Conservation (phyloP, 495 filamentous ascomycete genomes). For the Ascodesmis nigricans region DNA sequence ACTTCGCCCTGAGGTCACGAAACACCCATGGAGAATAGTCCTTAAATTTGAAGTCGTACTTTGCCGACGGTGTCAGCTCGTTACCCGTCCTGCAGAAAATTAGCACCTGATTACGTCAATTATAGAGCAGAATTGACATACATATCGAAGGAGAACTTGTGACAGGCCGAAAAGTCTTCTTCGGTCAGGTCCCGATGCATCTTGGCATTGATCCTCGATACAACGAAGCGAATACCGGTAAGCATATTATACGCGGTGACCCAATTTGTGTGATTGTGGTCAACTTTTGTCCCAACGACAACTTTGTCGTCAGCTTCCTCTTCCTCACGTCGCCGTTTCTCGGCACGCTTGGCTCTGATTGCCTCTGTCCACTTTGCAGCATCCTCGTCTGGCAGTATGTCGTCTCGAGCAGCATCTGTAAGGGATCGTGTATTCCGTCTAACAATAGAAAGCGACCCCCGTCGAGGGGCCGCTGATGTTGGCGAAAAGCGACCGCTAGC, state of each 20-base stretch:
- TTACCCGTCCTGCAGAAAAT: conserved; percentile 50
- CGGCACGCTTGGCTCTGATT: conserved; percentile 72
- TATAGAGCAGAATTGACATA: conserved; percentile 25
- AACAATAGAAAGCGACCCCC: conserved; percentile 62
- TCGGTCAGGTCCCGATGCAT: conserved; percentile 71
- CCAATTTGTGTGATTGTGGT: conserved; percentile 94
- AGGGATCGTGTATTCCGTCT: conserved; percentile 64
- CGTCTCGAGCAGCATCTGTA: conserved; percentile 62
- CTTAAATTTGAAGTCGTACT: conserved; percentile 99
- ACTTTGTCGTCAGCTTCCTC: conserved; percentile 84
- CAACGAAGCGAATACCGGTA: conserved; percentile 90
- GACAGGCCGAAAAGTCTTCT: conserved; percentile 71
- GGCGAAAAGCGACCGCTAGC: conserved; percentile 73
- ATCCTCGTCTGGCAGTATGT: conserved; percentile 70
- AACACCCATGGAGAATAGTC: conserved; percentile 99
- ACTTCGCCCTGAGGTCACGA: conserved; percentile 70
- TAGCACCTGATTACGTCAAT: neutral
- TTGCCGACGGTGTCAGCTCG: conserved; percentile 89
- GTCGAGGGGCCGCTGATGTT: conserved; percentile 30
- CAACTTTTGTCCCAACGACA: conserved; percentile 87
- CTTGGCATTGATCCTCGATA: conserved; percentile 93
- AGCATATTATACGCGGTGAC: conserved; percentile 99
- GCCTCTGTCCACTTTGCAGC: conserved; percentile 80
- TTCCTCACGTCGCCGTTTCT: conserved; percentile 55
- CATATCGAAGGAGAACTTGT: conserved; percentile 99